Percentiles rank a stretch among this genome's conserved stretches.
Conservation (phyloP, 352 stramenopile genomes). For the Phytopythium ostracodes region DNA sequence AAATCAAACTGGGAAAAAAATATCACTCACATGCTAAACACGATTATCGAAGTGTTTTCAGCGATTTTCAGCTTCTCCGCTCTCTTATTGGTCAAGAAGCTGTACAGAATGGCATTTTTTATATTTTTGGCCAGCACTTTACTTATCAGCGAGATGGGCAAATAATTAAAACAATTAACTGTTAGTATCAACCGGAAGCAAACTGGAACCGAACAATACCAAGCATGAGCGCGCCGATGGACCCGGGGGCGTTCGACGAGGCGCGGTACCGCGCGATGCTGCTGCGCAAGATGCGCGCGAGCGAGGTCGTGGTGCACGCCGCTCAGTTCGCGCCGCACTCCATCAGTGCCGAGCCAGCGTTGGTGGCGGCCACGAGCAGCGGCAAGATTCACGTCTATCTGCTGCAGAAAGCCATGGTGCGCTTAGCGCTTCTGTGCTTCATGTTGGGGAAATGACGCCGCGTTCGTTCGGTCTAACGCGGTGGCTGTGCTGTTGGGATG, state of each 20-base stretch:
- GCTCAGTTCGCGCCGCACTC: constrained; percentile 40
- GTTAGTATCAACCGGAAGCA: no score
- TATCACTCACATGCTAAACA: no score
- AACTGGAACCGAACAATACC: no score
- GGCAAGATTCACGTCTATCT: constrained; percentile 59
- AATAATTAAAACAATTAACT: no score
- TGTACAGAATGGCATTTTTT: no score
- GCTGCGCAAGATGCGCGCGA: constrained; percentile 48
- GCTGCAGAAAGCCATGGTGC: constrained; percentile 36
- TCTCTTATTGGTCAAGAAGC: no score
- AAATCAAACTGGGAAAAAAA: no score
- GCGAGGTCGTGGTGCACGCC: constrained; percentile 49
- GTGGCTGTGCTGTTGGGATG: no score
- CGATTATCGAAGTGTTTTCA: no score
- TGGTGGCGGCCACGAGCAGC: constrained; percentile 65
- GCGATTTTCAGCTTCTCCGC: no score
- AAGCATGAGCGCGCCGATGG: constrained; percentile 19
- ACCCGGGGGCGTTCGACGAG: constrained; percentile 59
- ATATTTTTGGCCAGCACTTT: no score
- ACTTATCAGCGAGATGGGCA: no score
- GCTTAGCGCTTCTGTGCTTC: background rate
- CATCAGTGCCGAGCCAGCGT: constrained; percentile 22
- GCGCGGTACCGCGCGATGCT: constrained; percentile 39
- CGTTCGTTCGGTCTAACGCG: background rate
- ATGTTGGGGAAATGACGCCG: background rate